Base-by-base conservation (phyloP, 441 rosid species). In the Bruguiera hainesii region DNA sequence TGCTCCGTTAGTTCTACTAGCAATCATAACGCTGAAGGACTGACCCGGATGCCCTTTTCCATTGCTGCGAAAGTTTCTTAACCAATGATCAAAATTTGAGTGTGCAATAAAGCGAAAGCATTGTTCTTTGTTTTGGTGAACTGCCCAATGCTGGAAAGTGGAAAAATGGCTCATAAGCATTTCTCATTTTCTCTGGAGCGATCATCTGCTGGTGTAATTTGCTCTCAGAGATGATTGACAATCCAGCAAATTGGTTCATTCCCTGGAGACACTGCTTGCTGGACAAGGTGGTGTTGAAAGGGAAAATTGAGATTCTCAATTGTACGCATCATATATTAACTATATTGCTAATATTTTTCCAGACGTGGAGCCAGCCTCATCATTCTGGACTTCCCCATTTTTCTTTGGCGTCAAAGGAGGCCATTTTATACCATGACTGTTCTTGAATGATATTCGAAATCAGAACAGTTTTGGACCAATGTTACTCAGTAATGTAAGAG, bases 211-310 rank as follows among this genome's bases (percentile, higher is more conserved):
- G 53, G 21, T 1, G 55, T 19, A n/a, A n/a, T 51, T 21, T 51
- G 42, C 42, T 37, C 13, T 37, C 13, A 9, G 33, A 15, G 20
- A 26, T 30, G 71, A 51, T 71, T 33, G 31, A 23, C 55, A 56
- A 72, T 75, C 69, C 78, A 71, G 80, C 80, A 58, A 56, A 75
- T 30, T 60, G 75, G 67, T 79, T 75, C 83, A 79, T 77, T 79
- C 79, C 73, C 80, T 73, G 57, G 62, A 46, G 82, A 67, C 79
- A 62, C 25, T n/a, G 25, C 35, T 63, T 59, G 65, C 48, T 64
- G 69, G 59, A 59, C 39, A 33, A 31, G 37, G 71, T 52, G 33
- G 65, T 62, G 37, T 55, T 3, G 58, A 42, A 63, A 25, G 61
- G 16, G 57, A 68, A 51, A 56, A 62, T 19, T 50, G 66, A 65